Base-by-base conservation (phyloP, 1,284 basidiomycete genomes). In the Athelia psychrophila region DNA sequence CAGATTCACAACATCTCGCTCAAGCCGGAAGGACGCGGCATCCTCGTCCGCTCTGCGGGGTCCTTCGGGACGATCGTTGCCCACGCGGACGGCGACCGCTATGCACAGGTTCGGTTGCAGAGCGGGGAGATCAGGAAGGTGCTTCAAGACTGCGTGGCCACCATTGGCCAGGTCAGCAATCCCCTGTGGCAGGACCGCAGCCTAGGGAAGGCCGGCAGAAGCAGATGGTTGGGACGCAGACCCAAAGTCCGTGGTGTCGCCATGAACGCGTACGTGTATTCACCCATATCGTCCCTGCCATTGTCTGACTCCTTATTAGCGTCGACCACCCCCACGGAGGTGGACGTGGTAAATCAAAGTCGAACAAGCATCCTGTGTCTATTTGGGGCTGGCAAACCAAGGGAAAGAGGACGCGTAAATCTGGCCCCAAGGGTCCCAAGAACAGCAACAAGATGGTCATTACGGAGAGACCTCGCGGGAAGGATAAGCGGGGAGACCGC, bases 271-370 rank as follows among this genome's bases (percentile, higher is more conserved):
- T 94, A 70, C 48, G 86, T 81, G 38, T 32, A 38, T 48, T 24
- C 33, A 1, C 46, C 38, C 48, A 51, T 30, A 13, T 25, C 44
- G 23, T 19, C 23, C 12, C 32, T 48, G 47, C 16, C 45, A 47
- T 49, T 27, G 48, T 38, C 22, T 45, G 48, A 53, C 22, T 58
- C 47, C 47, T 38, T 50, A 54, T 50, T 56, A 93, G 90, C 40
- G 79, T 81, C 55, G 96, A 98, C 71, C 96, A 99, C 73, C 95
- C 96, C 57, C 95, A 95, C 70, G 96, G 96, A 74, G 96, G 96
- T 78, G 95, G 96, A 68, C 89, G 96, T 74, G 96, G 96, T 65
- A 98, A 97, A 74, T 93, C 89, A 54, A 98, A 98, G 81, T 93
- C 92, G 58, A 91, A 96, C 82, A 93, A 93, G 67, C 87, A 94